Evolutionary conservation across 2,329 filamentous ascomycete species (phyloP), one percentile per base, ranked within the genome.

Genomic region (Neopestalotiopsis sp.): DNA sequence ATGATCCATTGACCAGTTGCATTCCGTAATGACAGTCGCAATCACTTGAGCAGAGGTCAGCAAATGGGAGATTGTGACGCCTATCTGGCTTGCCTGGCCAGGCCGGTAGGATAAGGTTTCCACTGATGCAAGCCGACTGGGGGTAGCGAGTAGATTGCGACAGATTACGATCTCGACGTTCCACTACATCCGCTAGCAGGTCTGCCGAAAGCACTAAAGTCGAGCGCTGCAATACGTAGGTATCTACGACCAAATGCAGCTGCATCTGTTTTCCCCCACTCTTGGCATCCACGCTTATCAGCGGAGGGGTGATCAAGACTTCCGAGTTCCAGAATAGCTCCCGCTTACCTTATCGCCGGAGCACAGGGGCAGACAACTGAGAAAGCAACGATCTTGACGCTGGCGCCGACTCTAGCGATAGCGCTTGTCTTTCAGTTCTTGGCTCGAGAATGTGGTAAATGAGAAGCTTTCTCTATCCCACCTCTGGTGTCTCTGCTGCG

Each of bases 381-480:
- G 20, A 20, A 28, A 53, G 45, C 20, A 53, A 53, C 45, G 45
- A 20, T 10, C 3, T 53, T 53, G 45, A 24, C 45, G 20, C 45
- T 53, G 17, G n/a, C 34, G 45, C n/a, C 45, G 17, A n/a, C 45
- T n/a, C 45, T 53, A 4, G 17, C 45, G 45, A 53, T 53, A 53
- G 45, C 45, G 45, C 45, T 17, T 9, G n/a, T 5, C 45, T 53
- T 24, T 53, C 45, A 20, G 45, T 53, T n/a, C 45, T 53, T 53
- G 45, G 45, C 45, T 20, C n/a, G 45, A 20, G n/a, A n/a, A 3
- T 9, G 17, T 53, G 45, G 32, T 61, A 30, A 34, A 30, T 61
- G 57, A 61, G 32, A 30, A 30, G 30, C 12, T 24, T 14, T 61
- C 38, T 40, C 42, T 53, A 65, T 65, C 62, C 62, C 62, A 65